Evolutionary conservation across 169 alveolate genomes (phyloP).

Genomic region (Plasmodium ovale): DNA sequence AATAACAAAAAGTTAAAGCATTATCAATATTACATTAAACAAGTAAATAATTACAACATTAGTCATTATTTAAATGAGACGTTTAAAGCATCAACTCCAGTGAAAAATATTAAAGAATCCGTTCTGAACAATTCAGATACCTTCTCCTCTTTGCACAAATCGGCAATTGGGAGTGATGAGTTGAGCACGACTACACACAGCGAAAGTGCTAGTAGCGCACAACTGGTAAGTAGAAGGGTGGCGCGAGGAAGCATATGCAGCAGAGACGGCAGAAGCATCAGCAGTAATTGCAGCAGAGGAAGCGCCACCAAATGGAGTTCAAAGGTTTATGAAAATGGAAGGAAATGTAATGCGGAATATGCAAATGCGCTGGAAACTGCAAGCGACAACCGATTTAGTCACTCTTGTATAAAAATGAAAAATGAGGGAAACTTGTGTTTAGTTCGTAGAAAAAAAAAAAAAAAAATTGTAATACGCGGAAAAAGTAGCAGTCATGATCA

Average conservation of each 20-base stretch:
- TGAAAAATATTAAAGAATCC: slow-evolving; percentile 60
- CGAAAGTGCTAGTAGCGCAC: slow-evolving; percentile 15
- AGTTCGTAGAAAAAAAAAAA: slow-evolving; percentile 20
- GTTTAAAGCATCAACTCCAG: slow-evolving; percentile 31
- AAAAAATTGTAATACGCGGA: background rate
- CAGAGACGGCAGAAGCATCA: slow-evolving; percentile 1
- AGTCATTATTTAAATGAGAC: slow-evolving; percentile 56
- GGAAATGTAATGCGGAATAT: slow-evolving; percentile 5
- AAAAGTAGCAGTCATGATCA: background rate
- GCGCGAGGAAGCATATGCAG: background rate
- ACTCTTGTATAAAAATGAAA: slow-evolving; percentile 18
- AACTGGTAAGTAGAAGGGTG: background rate
- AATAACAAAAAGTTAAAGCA: slow-evolving; percentile 36
- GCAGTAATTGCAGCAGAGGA: slow-evolving; percentile 16
- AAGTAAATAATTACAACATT: slow-evolving; percentile 53
- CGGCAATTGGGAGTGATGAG: slow-evolving; percentile 23
- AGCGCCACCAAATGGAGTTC: background rate
- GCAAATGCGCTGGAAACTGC: slow-evolving; percentile 8
- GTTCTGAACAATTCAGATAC: slow-evolving; percentile 53
- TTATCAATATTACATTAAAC: slow-evolving; percentile 42
- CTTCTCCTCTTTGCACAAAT: slow-evolving; percentile 50
- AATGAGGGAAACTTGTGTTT: slow-evolving; percentile 28
- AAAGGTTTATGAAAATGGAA: slow-evolving; percentile 27
- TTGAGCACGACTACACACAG: slow-evolving; percentile 17
- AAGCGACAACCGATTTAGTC: background rate